A percentile compares a stretch with the other conserved stretches of the same genome.
phyloP scores from a whole-genome alignment of 1,284 basidiomycete species.

The Rhodotorula sp. region DNA sequence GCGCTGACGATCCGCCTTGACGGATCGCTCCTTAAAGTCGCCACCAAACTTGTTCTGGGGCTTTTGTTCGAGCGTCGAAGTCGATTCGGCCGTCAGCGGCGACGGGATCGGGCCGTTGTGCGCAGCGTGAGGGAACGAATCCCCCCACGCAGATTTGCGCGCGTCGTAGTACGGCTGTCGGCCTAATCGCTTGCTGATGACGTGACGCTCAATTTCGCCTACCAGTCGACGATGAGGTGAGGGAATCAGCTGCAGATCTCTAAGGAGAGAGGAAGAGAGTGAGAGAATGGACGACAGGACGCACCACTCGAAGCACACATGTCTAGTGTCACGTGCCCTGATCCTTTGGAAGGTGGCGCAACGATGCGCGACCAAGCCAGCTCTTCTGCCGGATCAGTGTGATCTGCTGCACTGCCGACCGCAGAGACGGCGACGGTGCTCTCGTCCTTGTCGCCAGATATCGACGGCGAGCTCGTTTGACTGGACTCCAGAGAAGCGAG shows the following conservation, averaged over 20 bases:
- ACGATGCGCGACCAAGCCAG: conserved; percentile 80
- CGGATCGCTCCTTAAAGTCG: conserved; percentile 14
- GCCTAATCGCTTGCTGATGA: conserved; percentile 85
- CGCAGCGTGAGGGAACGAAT: conserved; percentile 77
- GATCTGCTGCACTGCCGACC: background rate
- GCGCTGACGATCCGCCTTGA: conserved; percentile 26
- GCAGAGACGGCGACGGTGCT: background rate
- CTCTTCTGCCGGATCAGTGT: conserved; percentile 10
- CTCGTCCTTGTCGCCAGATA: background rate
- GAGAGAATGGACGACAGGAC: conserved; percentile 37
- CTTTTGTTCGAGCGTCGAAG: background rate
- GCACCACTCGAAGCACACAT: conserved; percentile 77
- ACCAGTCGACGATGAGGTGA: background rate
- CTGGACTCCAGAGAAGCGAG: background rate
- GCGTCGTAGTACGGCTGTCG: conserved; percentile 94
- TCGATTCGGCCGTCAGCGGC: conserved; percentile 9
- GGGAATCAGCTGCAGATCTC: background rate
- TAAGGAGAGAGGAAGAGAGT: background rate
- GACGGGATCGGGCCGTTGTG: conserved; percentile 35
- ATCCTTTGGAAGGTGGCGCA: conserved; percentile 83
- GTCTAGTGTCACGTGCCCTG: conserved; percentile 90
- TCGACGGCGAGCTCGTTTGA: background rate
- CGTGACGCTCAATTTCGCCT: conserved; percentile 88
- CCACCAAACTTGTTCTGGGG: conserved; percentile 34
- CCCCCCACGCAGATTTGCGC: conserved; percentile 88